Conservation (phyloP, 768 basidiomycete genomes). For the Trametes coccinea region DNA sequence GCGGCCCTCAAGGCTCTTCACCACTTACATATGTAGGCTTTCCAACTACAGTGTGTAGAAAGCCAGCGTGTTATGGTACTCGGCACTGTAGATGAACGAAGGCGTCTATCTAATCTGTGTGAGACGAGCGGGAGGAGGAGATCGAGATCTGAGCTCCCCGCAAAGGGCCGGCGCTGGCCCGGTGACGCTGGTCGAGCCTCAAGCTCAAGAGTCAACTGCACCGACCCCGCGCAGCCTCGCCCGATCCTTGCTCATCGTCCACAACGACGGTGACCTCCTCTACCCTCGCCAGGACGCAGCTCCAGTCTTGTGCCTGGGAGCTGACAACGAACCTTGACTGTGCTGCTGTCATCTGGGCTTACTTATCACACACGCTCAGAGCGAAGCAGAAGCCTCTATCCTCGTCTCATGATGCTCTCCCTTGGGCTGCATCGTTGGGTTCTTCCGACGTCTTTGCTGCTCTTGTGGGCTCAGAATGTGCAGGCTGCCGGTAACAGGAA, state of each 20-base stretch:
- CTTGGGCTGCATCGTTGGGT: slow-evolving; percentile 7
- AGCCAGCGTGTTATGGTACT: too few relatives aligned
- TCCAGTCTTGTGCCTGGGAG: not conserved
- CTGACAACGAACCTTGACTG: slow-evolving; percentile 10
- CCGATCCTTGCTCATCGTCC: not conserved
- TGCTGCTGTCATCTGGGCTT: slow-evolving; percentile 5
- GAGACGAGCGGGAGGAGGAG: too few relatives aligned
- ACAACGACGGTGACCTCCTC: not conserved
- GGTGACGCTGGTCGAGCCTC: too few relatives aligned
- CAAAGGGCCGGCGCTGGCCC: too few relatives aligned
- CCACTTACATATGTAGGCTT: too few relatives aligned
- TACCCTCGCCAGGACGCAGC: not conserved
- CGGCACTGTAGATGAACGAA: too few relatives aligned
- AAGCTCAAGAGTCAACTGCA: too few relatives aligned
- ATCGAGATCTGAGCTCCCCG: too few relatives aligned
- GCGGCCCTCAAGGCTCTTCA: too few relatives aligned
- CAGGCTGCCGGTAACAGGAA: slow-evolving; percentile 4
- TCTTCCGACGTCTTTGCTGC: slow-evolving; percentile 11
- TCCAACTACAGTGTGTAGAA: not conserved
- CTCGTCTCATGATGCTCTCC: slow-evolving; percentile 16
- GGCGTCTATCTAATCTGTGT: too few relatives aligned
- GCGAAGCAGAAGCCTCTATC: slow-evolving; percentile 8
- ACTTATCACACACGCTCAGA: slow-evolving; percentile 4
- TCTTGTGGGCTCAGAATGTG: slow-evolving; percentile 9
- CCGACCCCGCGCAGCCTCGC: slow-evolving; percentile 2